A percentile compares a stretch with the other conserved stretches of the same genome.
Evolutionary conservation across 2,329 filamentous ascomycete species (phyloP).

Genomic region (Trichoderma aggressivum): DNA sequence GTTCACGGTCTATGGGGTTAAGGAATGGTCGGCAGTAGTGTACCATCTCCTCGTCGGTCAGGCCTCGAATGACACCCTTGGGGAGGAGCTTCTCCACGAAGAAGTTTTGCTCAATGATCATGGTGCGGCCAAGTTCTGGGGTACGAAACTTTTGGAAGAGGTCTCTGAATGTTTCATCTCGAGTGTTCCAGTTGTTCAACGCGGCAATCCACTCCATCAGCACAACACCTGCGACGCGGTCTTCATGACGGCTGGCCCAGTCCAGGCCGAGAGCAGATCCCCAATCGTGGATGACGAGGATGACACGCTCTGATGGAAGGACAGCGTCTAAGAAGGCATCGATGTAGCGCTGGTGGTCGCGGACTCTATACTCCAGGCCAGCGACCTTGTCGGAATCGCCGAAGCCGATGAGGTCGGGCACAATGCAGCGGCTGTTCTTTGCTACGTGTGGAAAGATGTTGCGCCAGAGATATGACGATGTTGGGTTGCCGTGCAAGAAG

Average conservation of each 20-base stretch:
- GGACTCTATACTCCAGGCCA: neutral
- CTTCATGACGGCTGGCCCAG: slow-evolving; percentile 2
- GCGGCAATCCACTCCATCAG: slow-evolving; percentile 3
- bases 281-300: slow-evolving; percentile 1
- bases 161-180: neutral
- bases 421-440: neutral
- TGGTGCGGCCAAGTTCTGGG: neutral
- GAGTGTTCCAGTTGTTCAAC: neutral
- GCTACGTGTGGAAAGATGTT: neutral
- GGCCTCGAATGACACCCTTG: neutral
- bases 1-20: neutral
- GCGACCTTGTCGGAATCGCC: neutral
- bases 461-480: slow-evolving; percentile 6
- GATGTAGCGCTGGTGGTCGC: slow-evolving; percentile 6
- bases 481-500: slow-evolving; percentile 5
- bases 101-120: neutral
- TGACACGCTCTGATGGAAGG: neutral
- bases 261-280: neutral
- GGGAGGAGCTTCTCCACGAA: neutral
- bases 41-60: neutral
- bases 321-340: neutral
- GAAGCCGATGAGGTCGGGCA: slow-evolving; percentile 1
- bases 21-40: neutral
- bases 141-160: neutral
- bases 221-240: neutral